phyloP scores from a whole-genome alignment of 2,329 filamentous ascomycete species.

The Aspergillus japonicus region DNA sequence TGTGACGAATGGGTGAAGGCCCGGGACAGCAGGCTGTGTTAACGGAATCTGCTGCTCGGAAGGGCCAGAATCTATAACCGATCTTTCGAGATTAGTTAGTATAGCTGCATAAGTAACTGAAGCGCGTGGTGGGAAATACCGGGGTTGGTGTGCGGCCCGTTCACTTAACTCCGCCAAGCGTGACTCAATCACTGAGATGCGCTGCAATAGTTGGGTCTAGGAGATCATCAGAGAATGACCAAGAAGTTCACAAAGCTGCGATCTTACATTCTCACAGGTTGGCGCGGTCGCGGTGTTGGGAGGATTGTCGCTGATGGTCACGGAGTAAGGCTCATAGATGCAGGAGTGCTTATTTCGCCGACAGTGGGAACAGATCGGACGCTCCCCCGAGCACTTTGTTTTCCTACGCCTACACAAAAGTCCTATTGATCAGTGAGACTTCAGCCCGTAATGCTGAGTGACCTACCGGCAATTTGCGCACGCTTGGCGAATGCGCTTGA shows the following conservation, averaged over 20 bases:
- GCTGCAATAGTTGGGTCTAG: conserved; percentile 18
- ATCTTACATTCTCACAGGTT: too few relatives aligned
- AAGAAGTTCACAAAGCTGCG: too few relatives aligned
- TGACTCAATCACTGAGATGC: conserved; percentile 24
- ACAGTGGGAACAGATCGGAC: conserved; percentile 27
- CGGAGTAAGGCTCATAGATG: conserved; percentile 27
- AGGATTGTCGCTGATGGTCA: neutral
- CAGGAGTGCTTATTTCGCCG: conserved; percentile 25
- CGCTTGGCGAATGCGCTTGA: conserved; percentile 31
- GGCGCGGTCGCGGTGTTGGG: too few relatives aligned
- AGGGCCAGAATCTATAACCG: too few relatives aligned
- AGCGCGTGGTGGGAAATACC: too few relatives aligned
- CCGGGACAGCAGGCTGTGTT: too few relatives aligned
- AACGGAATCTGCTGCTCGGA: too few relatives aligned
- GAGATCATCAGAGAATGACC: too few relatives aligned
- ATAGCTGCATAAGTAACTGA: too few relatives aligned
- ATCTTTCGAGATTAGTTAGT: too few relatives aligned
- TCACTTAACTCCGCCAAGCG: conserved; percentile 24
- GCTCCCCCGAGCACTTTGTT: conserved; percentile 28
- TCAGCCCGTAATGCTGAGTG: neutral
- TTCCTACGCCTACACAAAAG: conserved; percentile 22
- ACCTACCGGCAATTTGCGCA: conserved; percentile 30
- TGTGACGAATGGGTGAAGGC: conserved; percentile 6
- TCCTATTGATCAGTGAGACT: too few relatives aligned
- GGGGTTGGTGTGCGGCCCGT: neutral